Conservation (phyloP, 2,329 filamentous ascomycete genomes). For the Sporothrix brunneoviolacea region DNA sequence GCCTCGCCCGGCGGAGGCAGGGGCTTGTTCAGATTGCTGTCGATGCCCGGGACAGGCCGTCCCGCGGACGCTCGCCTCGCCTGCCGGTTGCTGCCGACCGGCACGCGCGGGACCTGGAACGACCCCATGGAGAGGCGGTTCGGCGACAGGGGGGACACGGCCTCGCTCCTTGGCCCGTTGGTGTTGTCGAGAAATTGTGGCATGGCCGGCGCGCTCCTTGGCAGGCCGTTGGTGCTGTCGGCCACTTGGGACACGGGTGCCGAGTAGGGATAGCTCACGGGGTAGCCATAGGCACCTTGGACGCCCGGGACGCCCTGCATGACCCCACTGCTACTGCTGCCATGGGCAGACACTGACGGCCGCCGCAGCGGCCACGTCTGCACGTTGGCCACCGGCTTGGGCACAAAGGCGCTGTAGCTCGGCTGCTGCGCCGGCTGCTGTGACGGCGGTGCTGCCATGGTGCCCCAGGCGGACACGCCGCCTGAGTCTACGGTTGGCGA, state of each 20-base stretch:
- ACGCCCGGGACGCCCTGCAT: not conserved
- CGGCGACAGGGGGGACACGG: slow-evolving; percentile 20
- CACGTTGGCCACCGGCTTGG: slow-evolving; percentile 12
- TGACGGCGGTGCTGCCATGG: not conserved
- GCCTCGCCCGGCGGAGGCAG: not conserved
- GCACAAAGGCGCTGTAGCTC: slow-evolving; percentile 3
- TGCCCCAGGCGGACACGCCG: slow-evolving; percentile 9
- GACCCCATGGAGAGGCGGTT: slow-evolving; percentile 36
- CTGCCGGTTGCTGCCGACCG: slow-evolving; percentile 29
- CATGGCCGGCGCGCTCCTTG: no score
- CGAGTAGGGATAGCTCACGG: slow-evolving; percentile 34
- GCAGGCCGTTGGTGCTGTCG: not conserved
- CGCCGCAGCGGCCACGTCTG: slow-evolving; percentile 17
- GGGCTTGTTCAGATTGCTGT: slow-evolving; percentile 5
- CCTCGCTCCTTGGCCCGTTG: not conserved
- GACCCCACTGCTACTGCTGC: not conserved
- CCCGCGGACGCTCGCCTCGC: slow-evolving; percentile 7
- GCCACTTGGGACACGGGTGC: slow-evolving; percentile 20
- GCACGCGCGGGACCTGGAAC: slow-evolving; percentile 36
- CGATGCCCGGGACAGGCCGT: not conserved
- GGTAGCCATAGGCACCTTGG: not conserved
- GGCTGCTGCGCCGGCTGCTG: not conserved
- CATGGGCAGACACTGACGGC: slow-evolving; percentile 7
- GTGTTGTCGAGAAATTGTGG: not conserved
- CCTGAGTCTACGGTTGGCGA: slow-evolving; percentile 17